Evolutionary conservation across 257 asterid genomes (phyloP), one percentile per base, ranked within the genome.

Genomic region (Osmanthus fragrans): DNA sequence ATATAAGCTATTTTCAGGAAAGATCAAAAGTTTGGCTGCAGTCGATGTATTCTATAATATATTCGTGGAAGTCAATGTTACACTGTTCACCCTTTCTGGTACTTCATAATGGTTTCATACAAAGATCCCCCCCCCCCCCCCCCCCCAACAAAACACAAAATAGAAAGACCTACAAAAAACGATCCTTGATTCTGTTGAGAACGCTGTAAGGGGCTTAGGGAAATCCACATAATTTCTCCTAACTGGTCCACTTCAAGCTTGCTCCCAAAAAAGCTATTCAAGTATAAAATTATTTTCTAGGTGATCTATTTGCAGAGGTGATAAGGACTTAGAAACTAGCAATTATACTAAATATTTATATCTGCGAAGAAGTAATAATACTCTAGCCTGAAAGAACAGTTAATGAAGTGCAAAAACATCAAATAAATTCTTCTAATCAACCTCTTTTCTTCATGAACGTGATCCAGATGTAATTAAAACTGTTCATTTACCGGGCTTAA

Each of bases 401-500:
- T 27, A 39, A 33, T 7, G 10, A 76, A 42, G 51, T 42, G 51
- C 51, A 42, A 42, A 4, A 42, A 42, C 51, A 42, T 42, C 51
- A 12, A 42, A 39, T 9, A 8, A 42, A 42, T 42, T 42, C 51
- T 42, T 11, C 51, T 21, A 11, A 54, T 42, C 63, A 32, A 60
- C 67, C 29, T 51, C 64, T 23, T 73, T 71, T 27, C 64, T 71
- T 37, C 64, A 42, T 45, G 30, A 64, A 70, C 47, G 77, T 27
- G 7, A 70, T 68, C 27, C 54, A 73, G 72, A 76, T 69, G 51
- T 42, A 42, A 12, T 42, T 42, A 42, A 42, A 42, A 12, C n/a
- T 54, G 64, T 68, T 65, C 9, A 75, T 34, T 73, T 81, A 94
- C 98, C 98, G 79, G 96, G 96, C 88, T 92, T 94, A 85, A 94